Evolutionary conservation across 2,329 filamentous ascomycete genomes (phyloP).

Genomic region (Bertia moriformis): DNA sequence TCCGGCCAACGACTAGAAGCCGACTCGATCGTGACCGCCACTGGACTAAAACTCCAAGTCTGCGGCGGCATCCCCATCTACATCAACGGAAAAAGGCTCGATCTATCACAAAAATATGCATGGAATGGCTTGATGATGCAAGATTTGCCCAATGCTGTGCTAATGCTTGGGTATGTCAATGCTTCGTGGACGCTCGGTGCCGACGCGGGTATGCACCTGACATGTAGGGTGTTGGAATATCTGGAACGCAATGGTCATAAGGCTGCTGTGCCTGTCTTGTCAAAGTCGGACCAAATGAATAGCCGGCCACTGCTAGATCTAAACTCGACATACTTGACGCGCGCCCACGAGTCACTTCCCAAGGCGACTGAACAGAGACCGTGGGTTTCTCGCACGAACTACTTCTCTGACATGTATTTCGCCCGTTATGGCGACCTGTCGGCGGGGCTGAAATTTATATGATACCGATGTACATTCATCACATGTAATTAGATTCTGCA

Average conservation of each 20-base stretch:
- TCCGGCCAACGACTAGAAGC: conserved; percentile 29
- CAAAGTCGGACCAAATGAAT: not conserved
- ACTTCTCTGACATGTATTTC: not conserved
- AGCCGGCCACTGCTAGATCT: not conserved
- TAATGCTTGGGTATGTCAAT: conserved; percentile 45
- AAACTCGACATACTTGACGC: not conserved
- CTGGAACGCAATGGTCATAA: conserved; percentile 26
- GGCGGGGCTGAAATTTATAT: too few relatives aligned
- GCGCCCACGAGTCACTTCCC: not conserved
- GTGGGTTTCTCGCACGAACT: not conserved
- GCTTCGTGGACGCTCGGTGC: conserved; percentile 48
- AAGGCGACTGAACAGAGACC: not conserved
- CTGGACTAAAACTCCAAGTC: conserved; percentile 40
- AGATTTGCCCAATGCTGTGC: conserved; percentile 42
- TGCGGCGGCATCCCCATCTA: conserved; percentile 33
- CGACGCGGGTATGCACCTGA: conserved; percentile 33
- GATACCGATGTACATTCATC: too few relatives aligned
- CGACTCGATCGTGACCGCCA: conserved; percentile 52
- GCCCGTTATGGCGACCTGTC: too few relatives aligned
- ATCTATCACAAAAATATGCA: conserved; percentile 27
- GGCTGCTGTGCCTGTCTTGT: not conserved
- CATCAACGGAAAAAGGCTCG: conserved; percentile 31
- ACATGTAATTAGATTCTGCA: too few relatives aligned
- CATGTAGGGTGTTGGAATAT: conserved; percentile 31
- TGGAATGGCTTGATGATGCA: conserved; percentile 50